Base-by-base conservation (phyloP, 1,139 yeast species). In the Saccharomyces hybrid region DNA sequence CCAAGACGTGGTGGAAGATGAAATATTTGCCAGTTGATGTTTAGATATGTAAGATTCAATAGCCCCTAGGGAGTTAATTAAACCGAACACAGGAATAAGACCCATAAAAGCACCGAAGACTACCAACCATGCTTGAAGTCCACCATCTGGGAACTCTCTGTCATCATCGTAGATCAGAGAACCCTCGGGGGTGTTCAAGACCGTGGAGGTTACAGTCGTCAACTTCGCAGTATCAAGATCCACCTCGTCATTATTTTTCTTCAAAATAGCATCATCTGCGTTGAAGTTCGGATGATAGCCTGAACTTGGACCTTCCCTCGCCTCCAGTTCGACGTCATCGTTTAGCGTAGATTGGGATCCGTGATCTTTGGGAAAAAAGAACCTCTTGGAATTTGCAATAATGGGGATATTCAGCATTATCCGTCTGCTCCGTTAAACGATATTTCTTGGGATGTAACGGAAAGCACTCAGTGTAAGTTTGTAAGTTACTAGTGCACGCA, bases 41-140 rank as follows among this genome's bases (percentile, higher is more conserved):
- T 72, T 68, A 2, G 84, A 74, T 12, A 86, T 76, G 61, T 84
- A 84, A 0, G 88, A 79, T 67, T 85, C 86, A 51, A 85, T 76
- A 0, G 88, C 89, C 57, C 93, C 93, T 34, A 82, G 70, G 0
- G 88, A 75, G 63, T 86, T 86, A 63, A 84, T 75, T 26, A 84
- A 68, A 2, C 95, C 95, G 66, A 85, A 83, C 27, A 77, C 80
- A 2, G 84, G 80, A 11, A 80, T 71, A 48, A 85, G 66, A 0
- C 91, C 93, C 58, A 83, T 65, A 58, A 83, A 83, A 0, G 86
- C 78, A 0, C 91, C 91, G 6, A 82, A 68, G 0, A 85, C 81
- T 0, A 81, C 86, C 6, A 75, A 57, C 77, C 85, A 80, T 1
- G 71, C 71, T 41, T 62, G 52, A 11, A 57, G 38, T 1, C 71